Evolutionary conservation across 495 filamentous ascomycete genomes (phyloP).

Genomic region (Lentithecium fluviatile): DNA sequence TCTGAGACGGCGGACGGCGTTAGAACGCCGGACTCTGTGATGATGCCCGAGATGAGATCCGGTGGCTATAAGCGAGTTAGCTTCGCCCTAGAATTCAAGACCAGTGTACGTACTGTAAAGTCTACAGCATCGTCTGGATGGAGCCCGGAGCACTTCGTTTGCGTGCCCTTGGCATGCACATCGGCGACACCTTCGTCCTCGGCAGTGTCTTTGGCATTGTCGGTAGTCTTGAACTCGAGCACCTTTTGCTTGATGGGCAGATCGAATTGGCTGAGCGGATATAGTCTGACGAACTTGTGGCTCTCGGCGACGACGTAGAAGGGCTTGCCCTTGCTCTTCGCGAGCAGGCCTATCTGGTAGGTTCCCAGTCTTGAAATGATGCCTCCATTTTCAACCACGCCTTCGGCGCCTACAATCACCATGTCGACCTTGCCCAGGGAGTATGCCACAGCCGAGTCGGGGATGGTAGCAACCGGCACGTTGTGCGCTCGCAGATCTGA

Average conservation of each 20-base stretch:
- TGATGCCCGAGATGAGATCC: slow-evolving; percentile 73
- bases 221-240: slow-evolving; percentile 59
- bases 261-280: slow-evolving; percentile 75
- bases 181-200: slow-evolving; percentile 41
- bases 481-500: slow-evolving; percentile 67
- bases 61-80: slow-evolving; percentile 53
- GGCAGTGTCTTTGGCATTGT: slow-evolving; percentile 36
- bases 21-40: slow-evolving; percentile 73
- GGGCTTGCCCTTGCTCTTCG: slow-evolving; percentile 71
- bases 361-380: slow-evolving; percentile 89
- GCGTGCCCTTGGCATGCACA: slow-evolving; percentile 8
- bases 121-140: slow-evolving; percentile 63
- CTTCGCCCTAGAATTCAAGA: background rate
- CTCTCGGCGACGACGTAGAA: slow-evolving; percentile 93
- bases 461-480: slow-evolving; percentile 80
- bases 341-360: slow-evolving; percentile 81
- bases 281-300: slow-evolving; percentile 88
- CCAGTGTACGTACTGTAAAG: slow-evolving; percentile 62
- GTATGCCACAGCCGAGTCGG: slow-evolving; percentile 77
- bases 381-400: slow-evolving; percentile 89
- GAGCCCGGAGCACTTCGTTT: slow-evolving; percentile 27
- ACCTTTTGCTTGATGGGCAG: slow-evolving; percentile 73
- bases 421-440: slow-evolving; percentile 77
- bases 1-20: slow-evolving; percentile 76
- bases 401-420: slow-evolving; percentile 90